phyloP scores from a whole-genome alignment of 169 alveolate species.

The Perkinsus olseni region DNA sequence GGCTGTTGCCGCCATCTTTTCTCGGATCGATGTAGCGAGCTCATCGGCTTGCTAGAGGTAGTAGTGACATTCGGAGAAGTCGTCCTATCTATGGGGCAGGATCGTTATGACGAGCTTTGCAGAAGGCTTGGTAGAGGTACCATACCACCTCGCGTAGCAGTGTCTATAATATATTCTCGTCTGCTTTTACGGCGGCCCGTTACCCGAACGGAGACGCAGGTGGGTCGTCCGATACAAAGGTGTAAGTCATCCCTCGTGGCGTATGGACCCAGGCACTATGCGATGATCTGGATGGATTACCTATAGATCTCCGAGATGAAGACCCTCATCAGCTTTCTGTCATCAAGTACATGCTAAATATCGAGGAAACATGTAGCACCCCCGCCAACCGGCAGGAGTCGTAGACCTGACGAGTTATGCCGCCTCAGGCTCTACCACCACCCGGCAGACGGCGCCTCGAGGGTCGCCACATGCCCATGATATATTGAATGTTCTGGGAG shows the following conservation, averaged over 20 bases:
- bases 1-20: background rate
- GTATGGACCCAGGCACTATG: background rate
- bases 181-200: background rate
- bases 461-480: background rate
- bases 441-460: background rate
- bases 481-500: background rate
- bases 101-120: background rate
- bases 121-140: background rate
- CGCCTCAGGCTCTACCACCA: background rate
- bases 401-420: no score
- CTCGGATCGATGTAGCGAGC: background rate
- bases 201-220: background rate
- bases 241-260: background rate
- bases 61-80: background rate
- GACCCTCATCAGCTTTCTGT: background rate
- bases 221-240: background rate
- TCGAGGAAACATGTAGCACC: background rate
- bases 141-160: background rate
- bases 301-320: background rate
- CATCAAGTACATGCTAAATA: background rate
- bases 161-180: background rate
- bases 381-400: background rate
- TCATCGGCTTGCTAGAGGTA: background rate
- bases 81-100: background rate
- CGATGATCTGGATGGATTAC: background rate